Evolutionary conservation across 2,329 filamentous ascomycete genomes (phyloP), one percentile per base, ranked within the genome.

Genomic region (Lasiodiplodia gonubiensis): DNA sequence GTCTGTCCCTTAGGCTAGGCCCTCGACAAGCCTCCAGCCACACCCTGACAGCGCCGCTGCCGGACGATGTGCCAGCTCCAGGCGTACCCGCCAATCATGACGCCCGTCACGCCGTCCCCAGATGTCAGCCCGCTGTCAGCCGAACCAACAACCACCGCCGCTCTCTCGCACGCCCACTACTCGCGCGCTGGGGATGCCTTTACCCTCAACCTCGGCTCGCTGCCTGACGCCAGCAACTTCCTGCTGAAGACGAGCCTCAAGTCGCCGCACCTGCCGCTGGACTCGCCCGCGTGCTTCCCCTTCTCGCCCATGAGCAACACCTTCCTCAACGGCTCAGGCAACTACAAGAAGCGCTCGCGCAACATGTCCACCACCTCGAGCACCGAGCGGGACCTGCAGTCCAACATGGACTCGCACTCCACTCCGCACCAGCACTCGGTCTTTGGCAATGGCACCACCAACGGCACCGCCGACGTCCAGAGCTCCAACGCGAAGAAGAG

Each of bases 311-410:
- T 75, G 42, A 71, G 71, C 66, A 70, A 67, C 70, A 69, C 70
- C 67, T 69, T 71, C 61, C 66, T 78, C 70, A 77, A 64, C 61
- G 61, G 61, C 35, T 64, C 61, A 68, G 59, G 59, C 59, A 63
- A 51, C 59, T 63, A 63, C 66, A 63, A 74, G 70, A 77, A 78
- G 70, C 74, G 78, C 66, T 74, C 77, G 61, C 78, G 78, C 73
- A 80, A 79, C 70, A 80, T 80, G 79, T 80, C 79, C 68, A 79
- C 78, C 69, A 78, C 78, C 21, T 80, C 78, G 46, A 76, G 77
- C 51, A 79, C 77, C 57, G 78, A 80, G 70, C 75, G 76, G 67
- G 79, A 80, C 64, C 74, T 77, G 73, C 78, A 77, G 27, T 37
- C 42, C 46, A 4, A 18, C 59, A 18, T 30, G 18, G 59, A 63